Percentiles rank a stretch among this genome's conserved stretches.
These are phyloP conservation scores for Diplodia seriata DNA, from an alignment of 2,329 filamentous ascomycete species.

Conservation along the genomic window DNA sequence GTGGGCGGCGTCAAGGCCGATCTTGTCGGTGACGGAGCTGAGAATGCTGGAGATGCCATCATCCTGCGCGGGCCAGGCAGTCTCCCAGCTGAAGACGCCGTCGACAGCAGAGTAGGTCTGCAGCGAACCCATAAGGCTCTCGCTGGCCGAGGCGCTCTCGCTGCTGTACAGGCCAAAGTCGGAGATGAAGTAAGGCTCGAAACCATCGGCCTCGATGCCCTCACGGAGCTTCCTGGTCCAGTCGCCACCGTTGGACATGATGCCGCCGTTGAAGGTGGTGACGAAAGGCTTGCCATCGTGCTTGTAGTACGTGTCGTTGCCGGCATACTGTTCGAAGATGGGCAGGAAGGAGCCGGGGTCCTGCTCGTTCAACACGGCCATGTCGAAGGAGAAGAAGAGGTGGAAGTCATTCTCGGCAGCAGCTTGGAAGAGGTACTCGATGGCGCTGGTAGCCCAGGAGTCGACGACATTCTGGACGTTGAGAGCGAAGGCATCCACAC, in stretches of 20 bases:
- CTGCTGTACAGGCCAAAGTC: conserved; percentile 39
- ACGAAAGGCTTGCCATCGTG: conserved; percentile 42
- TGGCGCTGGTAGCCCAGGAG: conserved; percentile 41
- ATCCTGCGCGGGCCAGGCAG: conserved; percentile 41
- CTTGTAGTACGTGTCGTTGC: conserved; percentile 40
- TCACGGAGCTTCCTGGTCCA: conserved; percentile 20
- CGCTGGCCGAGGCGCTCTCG: conserved; percentile 34
- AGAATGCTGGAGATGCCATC: conserved; percentile 38
- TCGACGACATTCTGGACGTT: conserved; percentile 40
- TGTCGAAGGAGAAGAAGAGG: conserved; percentile 50
- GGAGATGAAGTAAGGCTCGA: conserved; percentile 43
- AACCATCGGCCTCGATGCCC: conserved; percentile 40
- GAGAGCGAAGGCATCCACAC: conserved; percentile 47
- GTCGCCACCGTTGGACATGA: conserved; percentile 33
- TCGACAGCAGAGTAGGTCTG: conserved; percentile 39
- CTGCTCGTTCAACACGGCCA: conserved; percentile 37
- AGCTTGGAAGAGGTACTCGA: conserved; percentile 43
- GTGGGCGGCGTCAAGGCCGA: conserved; percentile 41
- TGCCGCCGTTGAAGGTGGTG: conserved; percentile 44
- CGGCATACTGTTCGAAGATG: conserved; percentile 39
- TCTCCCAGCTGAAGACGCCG: conserved; percentile 50
- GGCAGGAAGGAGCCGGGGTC: conserved; percentile 40
- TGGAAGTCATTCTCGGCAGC: conserved; percentile 41
- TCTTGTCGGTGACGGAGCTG: conserved; percentile 40
- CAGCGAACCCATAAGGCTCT: conserved; percentile 37